Evolutionary conservation across 768 basidiomycete species (phyloP).

Genomic region (Dioszegia crocea): DNA sequence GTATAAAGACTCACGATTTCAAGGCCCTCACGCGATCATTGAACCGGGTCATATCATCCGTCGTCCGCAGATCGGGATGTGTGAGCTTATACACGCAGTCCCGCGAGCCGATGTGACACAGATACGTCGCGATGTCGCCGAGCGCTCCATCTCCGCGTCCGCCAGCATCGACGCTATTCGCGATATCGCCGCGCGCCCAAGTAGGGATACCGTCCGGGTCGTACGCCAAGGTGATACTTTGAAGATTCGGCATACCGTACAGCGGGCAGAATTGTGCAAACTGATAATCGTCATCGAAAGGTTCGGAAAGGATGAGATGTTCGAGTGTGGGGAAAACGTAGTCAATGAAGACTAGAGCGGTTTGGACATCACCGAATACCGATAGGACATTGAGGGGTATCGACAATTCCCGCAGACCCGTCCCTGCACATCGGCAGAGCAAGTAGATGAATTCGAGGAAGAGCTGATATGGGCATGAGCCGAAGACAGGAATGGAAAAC

Average conservation of each 20-base stretch:
- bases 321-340: too few relatives aligned
- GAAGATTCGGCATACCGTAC: neutral
- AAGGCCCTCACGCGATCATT: neutral
- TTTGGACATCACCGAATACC: too few relatives aligned
- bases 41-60: neutral
- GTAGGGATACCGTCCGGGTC: too few relatives aligned
- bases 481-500: too few relatives aligned
- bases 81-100: neutral
- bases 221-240: neutral
- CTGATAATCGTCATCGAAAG: neutral
- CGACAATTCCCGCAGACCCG: too few relatives aligned
- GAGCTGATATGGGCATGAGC: too few relatives aligned
- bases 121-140: neutral
- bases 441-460: too few relatives aligned
- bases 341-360: too few relatives aligned
- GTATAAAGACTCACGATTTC: neutral
- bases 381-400: too few relatives aligned
- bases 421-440: too few relatives aligned
- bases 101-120: neutral
- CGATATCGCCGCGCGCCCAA: neutral
- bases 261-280: neutral
- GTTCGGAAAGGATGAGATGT: neutral
- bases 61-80: neutral
- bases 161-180: too few relatives aligned
- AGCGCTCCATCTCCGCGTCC: neutral